Base-by-base conservation (phyloP, 1,139 yeast genomes). In the Debaryomycetaceae sp. region DNA sequence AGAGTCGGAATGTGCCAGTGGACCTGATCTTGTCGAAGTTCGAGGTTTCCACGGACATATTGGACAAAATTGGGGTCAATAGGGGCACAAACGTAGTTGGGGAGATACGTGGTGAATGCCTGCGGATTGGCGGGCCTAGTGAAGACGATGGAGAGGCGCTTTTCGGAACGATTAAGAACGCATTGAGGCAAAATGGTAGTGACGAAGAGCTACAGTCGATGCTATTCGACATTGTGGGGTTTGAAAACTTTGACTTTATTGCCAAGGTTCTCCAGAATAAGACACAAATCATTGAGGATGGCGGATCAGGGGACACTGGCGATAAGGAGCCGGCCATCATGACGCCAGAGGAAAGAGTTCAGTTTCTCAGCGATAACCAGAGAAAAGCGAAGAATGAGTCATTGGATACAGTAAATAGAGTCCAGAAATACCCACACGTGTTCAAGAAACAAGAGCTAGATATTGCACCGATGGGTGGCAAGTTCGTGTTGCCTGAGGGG, bases 401-500 rank as follows among this genome's bases (percentile, higher is more conserved):
- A 42, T 58, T 86, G 43, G 68, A 72, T 36, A 78, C 78, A 20
- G 76, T 75, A 44, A 60, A 67, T 33, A 63, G 71, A 2, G 70
- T 69, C 24, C 77, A 77, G 35, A 71, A 79, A 48, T 93, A 89
- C 55, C 97, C 98, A 0, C 96, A 95, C 67, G 98, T 95, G 1
- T 93, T 76, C 61, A 81, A 87, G 50, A 74, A 84, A 39, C 80
- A 78, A 42, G 90, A 83, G 42, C 79, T 83, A 0, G 87, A 87
- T 4, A 58, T 88, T 23, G 85, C 93, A 1, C 80, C 88, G 39
- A 81, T 88, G 14, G 97, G 97, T 1, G 86, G 86, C 47, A 85
- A 84, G 55, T 86, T 83, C 55, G 72, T 85, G 0, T 72, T 93
- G 17, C 99, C 99, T 0, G 66, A 69, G 2, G 98, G 98, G 0